Evolutionary conservation across 306 rosid species (phyloP).

Genomic region (Mimosa pudica): DNA sequence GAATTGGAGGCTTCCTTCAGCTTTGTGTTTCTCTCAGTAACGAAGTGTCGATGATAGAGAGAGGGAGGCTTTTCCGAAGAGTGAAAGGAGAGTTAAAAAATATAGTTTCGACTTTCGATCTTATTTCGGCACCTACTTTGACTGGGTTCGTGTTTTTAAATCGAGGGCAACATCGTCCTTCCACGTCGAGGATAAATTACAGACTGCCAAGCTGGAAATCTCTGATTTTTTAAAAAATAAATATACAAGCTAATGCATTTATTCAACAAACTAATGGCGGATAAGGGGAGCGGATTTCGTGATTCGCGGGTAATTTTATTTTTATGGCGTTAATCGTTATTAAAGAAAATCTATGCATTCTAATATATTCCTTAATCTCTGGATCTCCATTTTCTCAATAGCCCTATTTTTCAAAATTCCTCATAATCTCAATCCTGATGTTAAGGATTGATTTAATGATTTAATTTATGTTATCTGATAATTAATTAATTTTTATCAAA

Average conservation of each 20-base stretch:
- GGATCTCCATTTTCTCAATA: too few relatives aligned
- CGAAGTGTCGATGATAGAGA: slow-evolving; percentile 39
- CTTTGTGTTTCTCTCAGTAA: slow-evolving; percentile 31
- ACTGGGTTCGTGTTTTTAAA: slow-evolving; percentile 57
- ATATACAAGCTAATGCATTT: too few relatives aligned
- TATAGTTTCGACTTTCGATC: slow-evolving; percentile 52
- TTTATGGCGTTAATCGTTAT: too few relatives aligned
- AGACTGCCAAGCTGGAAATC: not conserved
- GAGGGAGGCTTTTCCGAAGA: not conserved
- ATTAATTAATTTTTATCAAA: too few relatives aligned
- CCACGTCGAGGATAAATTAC: not conserved
- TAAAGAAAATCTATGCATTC: too few relatives aligned
- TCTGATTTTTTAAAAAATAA: too few relatives aligned
- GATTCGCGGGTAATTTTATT: not conserved
- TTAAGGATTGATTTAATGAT: too few relatives aligned
- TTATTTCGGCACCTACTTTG: slow-evolving; percentile 68
- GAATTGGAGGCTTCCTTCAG: slow-evolving; percentile 36
- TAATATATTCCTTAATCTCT: too few relatives aligned
- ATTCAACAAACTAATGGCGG: too few relatives aligned
- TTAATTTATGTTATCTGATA: too few relatives aligned
- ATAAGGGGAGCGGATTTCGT: not conserved
- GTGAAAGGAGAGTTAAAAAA: slow-evolving; percentile 15
- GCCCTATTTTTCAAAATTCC: too few relatives aligned
- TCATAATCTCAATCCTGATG: too few relatives aligned
- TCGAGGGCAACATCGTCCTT: slow-evolving; percentile 54